Percentiles rank a stretch among this genome's conserved stretches.
These are phyloP conservation scores for Thermochaetoides thermophila DNA, from an alignment of 495 filamentous ascomycete species.

Conservation along the genomic window DNA sequence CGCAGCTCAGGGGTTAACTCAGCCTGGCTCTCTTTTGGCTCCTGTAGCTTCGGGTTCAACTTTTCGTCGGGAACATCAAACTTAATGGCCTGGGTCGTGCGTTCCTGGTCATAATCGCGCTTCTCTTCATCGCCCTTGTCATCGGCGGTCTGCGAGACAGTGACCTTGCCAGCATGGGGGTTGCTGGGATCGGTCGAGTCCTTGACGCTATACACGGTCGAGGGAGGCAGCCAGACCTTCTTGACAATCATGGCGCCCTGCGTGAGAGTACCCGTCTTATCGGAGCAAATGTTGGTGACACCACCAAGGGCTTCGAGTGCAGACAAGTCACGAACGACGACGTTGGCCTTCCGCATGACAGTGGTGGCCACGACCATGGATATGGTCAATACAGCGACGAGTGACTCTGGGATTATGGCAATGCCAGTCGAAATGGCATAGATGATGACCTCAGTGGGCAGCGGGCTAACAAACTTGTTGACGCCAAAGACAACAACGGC, in stretches of 20 bases:
- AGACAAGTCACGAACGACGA: constrained; percentile 57
- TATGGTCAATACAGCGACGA: constrained; percentile 56
- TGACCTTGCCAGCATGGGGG: constrained; percentile 36
- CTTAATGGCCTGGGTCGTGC: constrained; percentile 37
- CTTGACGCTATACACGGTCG: constrained; percentile 40
- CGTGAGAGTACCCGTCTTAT: constrained; percentile 77
- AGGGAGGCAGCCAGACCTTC: constrained; percentile 62
- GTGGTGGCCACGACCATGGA: constrained; percentile 68
- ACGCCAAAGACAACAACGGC: constrained; percentile 71
- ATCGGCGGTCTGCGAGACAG: constrained; percentile 12
- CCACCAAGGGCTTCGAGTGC: constrained; percentile 73
- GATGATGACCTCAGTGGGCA: constrained; percentile 58
- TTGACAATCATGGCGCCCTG: constrained; percentile 65
- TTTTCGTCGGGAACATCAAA: constrained; percentile 38
- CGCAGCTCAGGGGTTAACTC: constrained; percentile 36
- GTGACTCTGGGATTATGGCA: constrained; percentile 56
- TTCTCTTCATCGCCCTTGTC: constrained; percentile 17
- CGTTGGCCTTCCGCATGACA: constrained; percentile 60
- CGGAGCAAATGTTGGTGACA: constrained; percentile 78
- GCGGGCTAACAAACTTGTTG: constrained; percentile 44
- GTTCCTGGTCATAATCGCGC: constrained; percentile 35
- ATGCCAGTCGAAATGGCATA: constrained; percentile 66
- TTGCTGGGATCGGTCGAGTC: constrained; percentile 43
- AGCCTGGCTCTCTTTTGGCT: constrained; percentile 15
- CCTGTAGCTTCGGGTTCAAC: constrained; percentile 11